Percentiles rank a stretch among this genome's conserved stretches.
Evolutionary conservation across 257 asterid genomes (phyloP).

Genomic region (Nicotiana tabacum): DNA sequence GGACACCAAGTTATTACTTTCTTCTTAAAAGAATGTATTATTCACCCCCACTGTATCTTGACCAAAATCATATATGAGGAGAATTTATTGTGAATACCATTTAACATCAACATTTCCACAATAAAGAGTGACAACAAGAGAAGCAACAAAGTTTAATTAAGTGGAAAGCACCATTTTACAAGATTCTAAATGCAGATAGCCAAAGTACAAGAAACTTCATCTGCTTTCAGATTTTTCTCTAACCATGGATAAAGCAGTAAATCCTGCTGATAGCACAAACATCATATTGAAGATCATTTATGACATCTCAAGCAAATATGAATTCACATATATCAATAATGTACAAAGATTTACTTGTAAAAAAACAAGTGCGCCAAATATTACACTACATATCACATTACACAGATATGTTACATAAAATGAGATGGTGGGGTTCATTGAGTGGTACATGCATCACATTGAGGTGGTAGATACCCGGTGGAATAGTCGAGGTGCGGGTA

Average conservation of each 20-base stretch:
- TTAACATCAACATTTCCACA: neutral
- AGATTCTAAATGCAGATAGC: neutral
- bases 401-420: neutral
- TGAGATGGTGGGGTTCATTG: neutral
- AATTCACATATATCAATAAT: neutral
- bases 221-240: neutral
- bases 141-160: neutral
- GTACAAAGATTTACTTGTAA: neutral
- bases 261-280: neutral
- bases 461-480: no score
- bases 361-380: neutral
- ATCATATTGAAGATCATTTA: neutral
- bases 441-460: neutral
- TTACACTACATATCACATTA: neutral
- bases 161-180: neutral
- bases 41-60: neutral
- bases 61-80: neutral
- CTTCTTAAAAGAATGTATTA: neutral
- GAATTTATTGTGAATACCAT: neutral
- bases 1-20: neutral
- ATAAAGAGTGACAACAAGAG: neutral
- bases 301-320: neutral
- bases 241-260: neutral
- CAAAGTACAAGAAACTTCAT: neutral
- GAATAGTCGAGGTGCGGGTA: no score